phyloP scores from a whole-genome alignment of 495 filamentous ascomycete species.

The Podospora australis region DNA sequence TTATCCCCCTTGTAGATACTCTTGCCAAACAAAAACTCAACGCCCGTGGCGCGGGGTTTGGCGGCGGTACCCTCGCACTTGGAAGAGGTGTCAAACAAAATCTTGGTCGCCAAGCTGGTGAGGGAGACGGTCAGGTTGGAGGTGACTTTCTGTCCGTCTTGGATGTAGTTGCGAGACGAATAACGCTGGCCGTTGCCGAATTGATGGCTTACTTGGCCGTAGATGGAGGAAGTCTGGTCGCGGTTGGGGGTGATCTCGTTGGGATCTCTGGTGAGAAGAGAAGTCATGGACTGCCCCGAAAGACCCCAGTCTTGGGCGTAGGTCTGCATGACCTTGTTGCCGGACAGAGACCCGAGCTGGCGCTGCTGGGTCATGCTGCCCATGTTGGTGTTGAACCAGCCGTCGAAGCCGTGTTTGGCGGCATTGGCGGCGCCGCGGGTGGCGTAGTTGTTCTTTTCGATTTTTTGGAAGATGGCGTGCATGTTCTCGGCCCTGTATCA shows the following conservation, averaged over 20 bases:
- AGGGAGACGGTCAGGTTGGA: conserved; percentile 29
- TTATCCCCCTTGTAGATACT: conserved; percentile 27
- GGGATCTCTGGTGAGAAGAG: conserved; percentile 29
- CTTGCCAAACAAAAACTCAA: conserved; percentile 30
- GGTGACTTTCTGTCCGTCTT: conserved; percentile 18
- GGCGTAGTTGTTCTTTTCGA: conserved; percentile 31
- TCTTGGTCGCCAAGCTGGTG: conserved; percentile 29
- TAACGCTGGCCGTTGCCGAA: conserved; percentile 31
- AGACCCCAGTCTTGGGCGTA: conserved; percentile 24
- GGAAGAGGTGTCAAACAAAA: conserved; percentile 25
- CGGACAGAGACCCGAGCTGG: conserved; percentile 16
- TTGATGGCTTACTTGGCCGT: conserved; percentile 27
- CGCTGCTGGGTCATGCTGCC: conserved; percentile 21
- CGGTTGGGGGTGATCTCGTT: conserved; percentile 25
- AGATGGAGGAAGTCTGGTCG: conserved; percentile 29
- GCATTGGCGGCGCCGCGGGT: conserved; percentile 15
- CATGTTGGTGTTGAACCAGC: conserved; percentile 34
- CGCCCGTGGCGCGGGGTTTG: conserved; percentile 25
- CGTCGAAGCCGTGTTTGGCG: conserved; percentile 27
- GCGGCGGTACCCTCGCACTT: conserved; percentile 13
- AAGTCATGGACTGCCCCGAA: conserved; percentile 17
- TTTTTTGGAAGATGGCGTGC: conserved; percentile 27
- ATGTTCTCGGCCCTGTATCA: conserved; percentile 28
- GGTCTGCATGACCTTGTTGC: conserved; percentile 26
- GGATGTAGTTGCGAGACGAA: conserved; percentile 32